A percentile compares a stretch with the other conserved stretches of the same genome.
Conservation (phyloP, 202 grass and related monocot genomes). For the Saccharum hybrid region DNA sequence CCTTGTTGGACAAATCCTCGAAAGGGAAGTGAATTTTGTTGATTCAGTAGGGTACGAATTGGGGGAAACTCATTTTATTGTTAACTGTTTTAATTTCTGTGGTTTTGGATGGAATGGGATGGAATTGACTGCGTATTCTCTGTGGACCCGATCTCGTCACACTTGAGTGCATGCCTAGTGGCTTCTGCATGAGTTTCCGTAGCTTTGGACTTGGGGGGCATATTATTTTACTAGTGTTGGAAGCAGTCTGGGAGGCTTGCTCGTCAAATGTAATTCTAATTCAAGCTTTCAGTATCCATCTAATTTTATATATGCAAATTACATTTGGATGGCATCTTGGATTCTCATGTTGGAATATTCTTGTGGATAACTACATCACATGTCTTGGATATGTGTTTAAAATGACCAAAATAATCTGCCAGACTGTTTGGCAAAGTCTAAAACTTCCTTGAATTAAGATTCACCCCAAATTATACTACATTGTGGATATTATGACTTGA, state of each 20-base stretch:
- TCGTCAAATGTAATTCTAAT: background rate
- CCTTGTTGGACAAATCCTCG: background rate
- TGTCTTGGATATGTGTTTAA: conserved; percentile 30
- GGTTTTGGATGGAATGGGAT: background rate
- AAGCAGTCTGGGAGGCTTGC: background rate
- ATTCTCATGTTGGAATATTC: conserved; percentile 48
- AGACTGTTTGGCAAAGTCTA: conserved; percentile 6
- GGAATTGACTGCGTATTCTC: background rate
- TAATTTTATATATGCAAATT: conserved; percentile 12
- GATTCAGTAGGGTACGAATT: background rate
- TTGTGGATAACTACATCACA: conserved; percentile 39
- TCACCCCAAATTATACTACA: background rate
- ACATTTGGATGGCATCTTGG: conserved; percentile 9
- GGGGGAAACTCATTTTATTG: background rate
- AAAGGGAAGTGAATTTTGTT: background rate
- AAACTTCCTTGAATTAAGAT: conserved; percentile 28
- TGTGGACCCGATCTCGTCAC: background rate
- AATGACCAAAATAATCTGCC: conserved; percentile 7
- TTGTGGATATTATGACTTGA: conserved; percentile 25
- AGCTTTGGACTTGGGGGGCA: background rate
- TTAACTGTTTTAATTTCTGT: background rate
- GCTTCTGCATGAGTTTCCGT: conserved; percentile 5
- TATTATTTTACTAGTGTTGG: conserved; percentile 42
- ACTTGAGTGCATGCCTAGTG: background rate
- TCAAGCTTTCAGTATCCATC: background rate